These are phyloP conservation scores for Populus euphratica DNA, from an alignment of 345 rosid species.

Conservation along the genomic window DNA sequence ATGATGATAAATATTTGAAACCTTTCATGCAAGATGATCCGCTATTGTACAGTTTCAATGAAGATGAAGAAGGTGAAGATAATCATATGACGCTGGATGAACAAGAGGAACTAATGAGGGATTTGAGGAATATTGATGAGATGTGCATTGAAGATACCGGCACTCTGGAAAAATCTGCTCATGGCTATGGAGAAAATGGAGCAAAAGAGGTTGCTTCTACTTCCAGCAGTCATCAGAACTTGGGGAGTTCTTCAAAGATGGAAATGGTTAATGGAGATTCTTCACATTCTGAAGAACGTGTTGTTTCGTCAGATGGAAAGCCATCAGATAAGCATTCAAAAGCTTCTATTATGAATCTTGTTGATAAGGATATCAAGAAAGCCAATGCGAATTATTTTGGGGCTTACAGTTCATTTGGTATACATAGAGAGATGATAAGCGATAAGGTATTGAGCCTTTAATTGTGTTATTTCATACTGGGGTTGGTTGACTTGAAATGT, in stretches of 20 bases:
- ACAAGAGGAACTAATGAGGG: conserved; percentile 44
- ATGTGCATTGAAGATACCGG: conserved; percentile 37
- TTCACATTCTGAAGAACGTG: not conserved
- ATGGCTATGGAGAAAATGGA: conserved; percentile 23
- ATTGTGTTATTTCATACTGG: not conserved
- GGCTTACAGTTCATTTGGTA: conserved; percentile 80
- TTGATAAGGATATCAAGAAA: conserved; percentile 47
- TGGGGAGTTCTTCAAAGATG: no score
- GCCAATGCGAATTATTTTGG: conserved; percentile 82
- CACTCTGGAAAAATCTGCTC: conserved; percentile 23
- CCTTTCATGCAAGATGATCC: conserved; percentile 79
- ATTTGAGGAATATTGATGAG: conserved; percentile 45
- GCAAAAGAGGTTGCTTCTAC: conserved; percentile 24
- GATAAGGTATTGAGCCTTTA: conserved; percentile 60
- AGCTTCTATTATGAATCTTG: conserved; percentile 32
- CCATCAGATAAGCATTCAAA: conserved; percentile 24
- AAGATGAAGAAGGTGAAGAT: conserved; percentile 68
- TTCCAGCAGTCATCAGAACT: conserved; percentile 21
- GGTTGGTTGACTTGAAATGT: conserved; percentile 7
- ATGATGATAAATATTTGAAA: conserved; percentile 60
- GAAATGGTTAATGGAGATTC: no score
- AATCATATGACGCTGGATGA: conserved; percentile 37
- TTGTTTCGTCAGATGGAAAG: conserved; percentile 14
- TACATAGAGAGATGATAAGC: conserved; percentile 86
- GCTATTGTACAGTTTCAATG: conserved; percentile 70